Percentiles rank a stretch among this genome's conserved stretches.
Conservation (phyloP, 306 rosid genomes). For the Corylus heterophylla region DNA sequence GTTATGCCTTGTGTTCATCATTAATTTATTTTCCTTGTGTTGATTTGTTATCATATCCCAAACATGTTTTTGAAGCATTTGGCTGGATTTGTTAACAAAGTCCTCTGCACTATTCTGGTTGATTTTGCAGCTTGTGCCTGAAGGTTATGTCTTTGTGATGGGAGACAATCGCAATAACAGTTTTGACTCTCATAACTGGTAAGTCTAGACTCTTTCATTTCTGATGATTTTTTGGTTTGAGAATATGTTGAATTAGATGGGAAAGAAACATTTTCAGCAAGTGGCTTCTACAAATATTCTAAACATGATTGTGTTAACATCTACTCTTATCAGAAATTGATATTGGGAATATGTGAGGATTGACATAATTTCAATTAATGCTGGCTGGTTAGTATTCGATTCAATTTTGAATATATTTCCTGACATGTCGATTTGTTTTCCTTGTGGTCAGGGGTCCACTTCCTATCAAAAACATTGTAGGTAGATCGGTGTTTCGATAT, state of each 20-base stretch:
- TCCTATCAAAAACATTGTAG: slow-evolving; percentile 81
- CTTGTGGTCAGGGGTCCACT: slow-evolving; percentile 86
- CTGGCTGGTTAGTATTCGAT: neutral
- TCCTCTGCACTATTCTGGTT: neutral
- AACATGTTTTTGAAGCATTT: neutral
- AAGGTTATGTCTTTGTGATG: slow-evolving; percentile 90
- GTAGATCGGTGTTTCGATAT: slow-evolving; percentile 85
- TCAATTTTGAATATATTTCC: neutral
- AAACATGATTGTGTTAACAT: slow-evolving; percentile 34
- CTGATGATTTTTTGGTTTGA: slow-evolving; percentile 32
- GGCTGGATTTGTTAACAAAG: slow-evolving; percentile 4
- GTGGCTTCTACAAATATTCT: slow-evolving; percentile 23
- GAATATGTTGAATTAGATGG: slow-evolving; percentile 23
- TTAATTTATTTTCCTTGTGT: neutral
- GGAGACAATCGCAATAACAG: slow-evolving; percentile 97
- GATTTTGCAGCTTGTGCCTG: slow-evolving; percentile 78
- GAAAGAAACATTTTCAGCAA: slow-evolving; percentile 12
- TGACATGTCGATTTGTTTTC: slow-evolving; percentile 22
- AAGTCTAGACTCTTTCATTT: slow-evolving; percentile 26
- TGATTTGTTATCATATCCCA: neutral
- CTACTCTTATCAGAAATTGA: neutral
- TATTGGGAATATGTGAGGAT: neutral
- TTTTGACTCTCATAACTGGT: slow-evolving; percentile 96
- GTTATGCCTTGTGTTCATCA: slow-evolving; percentile 35
- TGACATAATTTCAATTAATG: neutral